Conservation (phyloP, 331 rosid genomes). For the Erythrophleum ivorense region DNA sequence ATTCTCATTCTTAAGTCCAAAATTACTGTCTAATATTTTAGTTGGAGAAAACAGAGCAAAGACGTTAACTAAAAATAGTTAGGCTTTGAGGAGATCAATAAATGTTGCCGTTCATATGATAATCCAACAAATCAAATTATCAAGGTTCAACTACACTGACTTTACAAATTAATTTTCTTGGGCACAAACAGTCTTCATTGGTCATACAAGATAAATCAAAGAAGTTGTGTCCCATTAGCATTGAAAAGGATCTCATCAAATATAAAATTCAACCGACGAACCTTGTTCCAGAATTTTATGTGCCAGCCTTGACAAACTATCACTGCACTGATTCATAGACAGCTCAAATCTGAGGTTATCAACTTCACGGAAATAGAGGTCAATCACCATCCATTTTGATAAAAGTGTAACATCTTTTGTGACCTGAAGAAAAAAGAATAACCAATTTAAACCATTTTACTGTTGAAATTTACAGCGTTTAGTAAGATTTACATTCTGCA, state of each 20-base stretch:
- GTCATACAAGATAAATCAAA: slow-evolving; percentile 19
- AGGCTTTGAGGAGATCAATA: slow-evolving; percentile 10
- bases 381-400: slow-evolving; percentile 95
- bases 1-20: slow-evolving; percentile 4
- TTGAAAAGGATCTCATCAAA: slow-evolving; percentile 26
- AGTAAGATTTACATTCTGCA: slow-evolving; percentile 5
- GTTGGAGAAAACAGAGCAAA: background rate
- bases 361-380: slow-evolving; percentile 83
- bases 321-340: slow-evolving; percentile 89
- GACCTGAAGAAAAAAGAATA: slow-evolving; percentile 61
- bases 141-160: slow-evolving; percentile 27
- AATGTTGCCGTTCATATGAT: background rate
- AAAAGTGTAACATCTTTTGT: slow-evolving; percentile 86
- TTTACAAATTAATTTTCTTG: slow-evolving; percentile 19
- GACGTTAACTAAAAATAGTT: background rate
- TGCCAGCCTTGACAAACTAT: slow-evolving; percentile 64
- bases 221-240: slow-evolving; percentile 33
- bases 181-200: slow-evolving; percentile 7
- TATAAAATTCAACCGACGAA: slow-evolving; percentile 40
- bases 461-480: slow-evolving; percentile 10
- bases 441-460: slow-evolving; percentile 16
- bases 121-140: slow-evolving; percentile 16
- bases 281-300: slow-evolving; percentile 82
- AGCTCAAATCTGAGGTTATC: slow-evolving; percentile 92
- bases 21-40: background rate